Conservation (phyloP, 2,329 filamentous ascomycete genomes). For the Nannizziopsis barbatae region DNA sequence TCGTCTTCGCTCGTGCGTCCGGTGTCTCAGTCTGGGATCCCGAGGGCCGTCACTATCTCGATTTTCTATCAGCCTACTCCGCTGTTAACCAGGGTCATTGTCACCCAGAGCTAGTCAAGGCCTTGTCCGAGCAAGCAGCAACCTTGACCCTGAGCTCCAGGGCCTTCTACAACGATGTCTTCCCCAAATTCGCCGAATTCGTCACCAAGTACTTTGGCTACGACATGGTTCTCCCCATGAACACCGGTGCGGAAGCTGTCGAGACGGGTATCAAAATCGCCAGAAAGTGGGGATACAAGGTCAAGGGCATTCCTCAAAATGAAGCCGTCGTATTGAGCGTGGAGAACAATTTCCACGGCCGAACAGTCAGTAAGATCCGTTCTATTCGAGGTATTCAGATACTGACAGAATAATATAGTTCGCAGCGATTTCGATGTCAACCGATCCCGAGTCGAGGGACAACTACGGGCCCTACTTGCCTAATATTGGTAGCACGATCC, state of each 20-base stretch:
- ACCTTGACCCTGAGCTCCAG: conserved; percentile 84
- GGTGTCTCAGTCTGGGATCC: conserved; percentile 94
- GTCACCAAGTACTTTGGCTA: conserved; percentile 82
- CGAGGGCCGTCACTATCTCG: conserved; percentile 87
- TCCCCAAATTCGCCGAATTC: conserved; percentile 89
- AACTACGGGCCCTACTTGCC: conserved; percentile 97
- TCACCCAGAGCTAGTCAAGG: conserved; percentile 88
- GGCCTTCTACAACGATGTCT: conserved; percentile 97
- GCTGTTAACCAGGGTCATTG: conserved; percentile 98
- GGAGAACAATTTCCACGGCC: conserved; percentile 88
- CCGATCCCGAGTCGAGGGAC: conserved; percentile 86
- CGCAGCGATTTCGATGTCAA: conserved; percentile 88
- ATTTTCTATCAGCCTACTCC: conserved; percentile 96
- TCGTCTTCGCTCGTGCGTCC: conserved; percentile 78
- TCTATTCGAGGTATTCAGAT: not conserved
- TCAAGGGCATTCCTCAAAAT: conserved; percentile 75
- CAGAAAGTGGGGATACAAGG: conserved; percentile 95
- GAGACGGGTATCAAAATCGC: conserved; percentile 95
- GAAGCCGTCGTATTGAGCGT: conserved; percentile 77
- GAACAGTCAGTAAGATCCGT: conserved; percentile 56
- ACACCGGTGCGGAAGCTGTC: conserved; percentile 90
- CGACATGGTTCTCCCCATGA: conserved; percentile 97
- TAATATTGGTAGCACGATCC: conserved; percentile 65
- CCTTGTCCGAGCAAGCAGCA: conserved; percentile 76
- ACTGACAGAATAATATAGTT: conserved; percentile 45